These are phyloP conservation scores for Urtica urens DNA, from an alignment of 306 rosid genomes.

Conservation along the genomic window DNA sequence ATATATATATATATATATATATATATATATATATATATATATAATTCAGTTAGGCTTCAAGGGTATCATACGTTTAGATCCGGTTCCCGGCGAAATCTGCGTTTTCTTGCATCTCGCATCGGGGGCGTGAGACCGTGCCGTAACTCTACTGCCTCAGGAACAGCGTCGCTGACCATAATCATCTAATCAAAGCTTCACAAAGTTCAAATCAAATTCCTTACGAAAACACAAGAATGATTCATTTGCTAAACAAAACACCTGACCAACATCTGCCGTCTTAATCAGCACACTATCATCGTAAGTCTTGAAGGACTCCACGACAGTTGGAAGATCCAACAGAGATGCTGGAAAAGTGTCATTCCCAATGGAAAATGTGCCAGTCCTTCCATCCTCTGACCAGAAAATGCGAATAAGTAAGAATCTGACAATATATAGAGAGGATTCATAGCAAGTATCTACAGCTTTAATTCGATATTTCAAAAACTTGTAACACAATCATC, in stretches of 20 bases:
- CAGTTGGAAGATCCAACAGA: slow-evolving; percentile 71
- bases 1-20: too few relatives aligned
- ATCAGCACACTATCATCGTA: slow-evolving; percentile 69
- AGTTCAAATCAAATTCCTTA: not conserved
- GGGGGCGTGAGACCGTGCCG: slow-evolving; percentile 97
- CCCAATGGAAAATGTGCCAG: slow-evolving; percentile 45
- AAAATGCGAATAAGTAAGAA: too few relatives aligned
- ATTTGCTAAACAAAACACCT: slow-evolving; percentile 32
- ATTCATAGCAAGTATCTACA: too few relatives aligned
- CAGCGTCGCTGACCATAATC: slow-evolving; percentile 55
- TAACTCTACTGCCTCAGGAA: slow-evolving; percentile 58
- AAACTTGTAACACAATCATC: too few relatives aligned
- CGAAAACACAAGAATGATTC: too few relatives aligned
- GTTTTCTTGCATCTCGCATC: slow-evolving; percentile 90
- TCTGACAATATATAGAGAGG: too few relatives aligned
- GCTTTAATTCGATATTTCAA: too few relatives aligned
- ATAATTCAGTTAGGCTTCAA: not conserved
- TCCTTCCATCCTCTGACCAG: slow-evolving; percentile 60
- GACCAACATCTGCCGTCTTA: slow-evolving; percentile 62
- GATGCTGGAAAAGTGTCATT: slow-evolving; percentile 70
- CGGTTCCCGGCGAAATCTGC: slow-evolving; percentile 90
- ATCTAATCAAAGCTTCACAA: slow-evolving; percentile 31
- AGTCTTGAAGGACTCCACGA: slow-evolving; percentile 75
- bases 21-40: too few relatives aligned
- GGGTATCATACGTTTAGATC: slow-evolving; percentile 57